These are phyloP conservation scores for Saturnispora bothae DNA, from an alignment of 805 yeast genomes.

Conservation along the genomic window DNA sequence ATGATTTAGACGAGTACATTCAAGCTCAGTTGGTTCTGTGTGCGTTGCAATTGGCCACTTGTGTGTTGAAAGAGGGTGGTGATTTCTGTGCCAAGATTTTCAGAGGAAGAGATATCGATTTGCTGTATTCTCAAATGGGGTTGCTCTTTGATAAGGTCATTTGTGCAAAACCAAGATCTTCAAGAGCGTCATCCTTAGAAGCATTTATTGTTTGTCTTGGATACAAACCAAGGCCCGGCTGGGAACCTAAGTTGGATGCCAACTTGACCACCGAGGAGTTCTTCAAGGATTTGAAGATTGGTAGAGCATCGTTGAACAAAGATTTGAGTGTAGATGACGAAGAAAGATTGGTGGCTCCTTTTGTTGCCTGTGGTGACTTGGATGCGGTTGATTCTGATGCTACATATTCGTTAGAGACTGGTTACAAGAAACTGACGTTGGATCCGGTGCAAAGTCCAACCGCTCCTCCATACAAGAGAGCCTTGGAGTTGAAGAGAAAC, in stretches of 20 bases:
- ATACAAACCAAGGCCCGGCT: constrained; percentile 71
- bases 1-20: constrained; percentile 91
- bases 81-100: constrained; percentile 92
- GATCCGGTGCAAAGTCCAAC: constrained; percentile 95
- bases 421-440: constrained; percentile 36
- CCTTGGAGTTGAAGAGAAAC: constrained; percentile 73
- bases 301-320: constrained; percentile 40
- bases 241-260: constrained; percentile 57
- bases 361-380: constrained; percentile 91
- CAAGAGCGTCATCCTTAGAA: constrained; percentile 89
- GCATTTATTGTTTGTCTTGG: constrained; percentile 90
- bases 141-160: constrained; percentile 74
- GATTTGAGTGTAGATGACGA: constrained; percentile 42
- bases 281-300: constrained; percentile 53
- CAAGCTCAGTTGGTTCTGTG: constrained; percentile 90
- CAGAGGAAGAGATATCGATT: constrained; percentile 91
- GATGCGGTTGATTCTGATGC: constrained; percentile 87
- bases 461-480: constrained; percentile 92
- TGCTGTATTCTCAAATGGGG: constrained; percentile 87
- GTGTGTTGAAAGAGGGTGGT: constrained; percentile 82
- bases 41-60: constrained; percentile 85
- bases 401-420: constrained; percentile 55
- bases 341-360: constrained; percentile 76
- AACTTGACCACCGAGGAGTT: constrained; percentile 67
- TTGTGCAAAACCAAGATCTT: constrained; percentile 94